A percentile compares a stretch with the other conserved stretches of the same genome.
Conservation (phyloP, 2,329 filamentous ascomycete species). For the Neurospora crassa region DNA sequence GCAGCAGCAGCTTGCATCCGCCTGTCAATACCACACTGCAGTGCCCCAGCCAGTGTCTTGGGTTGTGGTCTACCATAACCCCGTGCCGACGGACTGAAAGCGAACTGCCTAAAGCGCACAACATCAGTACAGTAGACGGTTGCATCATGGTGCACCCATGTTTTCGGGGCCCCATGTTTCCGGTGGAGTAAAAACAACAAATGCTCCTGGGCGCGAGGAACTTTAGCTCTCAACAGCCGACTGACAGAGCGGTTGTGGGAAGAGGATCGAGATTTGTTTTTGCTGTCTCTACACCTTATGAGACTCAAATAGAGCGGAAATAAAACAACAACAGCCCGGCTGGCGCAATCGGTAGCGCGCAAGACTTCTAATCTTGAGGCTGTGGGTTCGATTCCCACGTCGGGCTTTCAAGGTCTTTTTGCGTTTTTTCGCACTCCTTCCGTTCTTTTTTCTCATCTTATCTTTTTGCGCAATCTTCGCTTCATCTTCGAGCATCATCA, state of each 20-base stretch:
- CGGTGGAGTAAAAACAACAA: background rate
- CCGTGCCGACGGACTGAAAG: background rate
- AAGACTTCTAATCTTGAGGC: slow-evolving; percentile 1
- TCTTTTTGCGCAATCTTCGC: background rate
- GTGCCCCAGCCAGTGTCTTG: background rate
- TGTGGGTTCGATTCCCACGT: background rate
- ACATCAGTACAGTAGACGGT: background rate
- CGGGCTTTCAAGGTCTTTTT: background rate
- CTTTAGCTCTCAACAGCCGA: background rate
- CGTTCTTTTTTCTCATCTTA: background rate
- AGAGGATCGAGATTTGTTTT: background rate
- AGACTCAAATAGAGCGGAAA: rapidly evolving
- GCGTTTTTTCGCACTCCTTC: background rate
- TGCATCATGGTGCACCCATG: background rate
- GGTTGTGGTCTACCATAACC: background rate
- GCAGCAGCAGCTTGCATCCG: background rate
- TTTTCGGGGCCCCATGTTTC: background rate
- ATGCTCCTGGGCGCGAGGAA: background rate
- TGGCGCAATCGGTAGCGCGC: background rate
- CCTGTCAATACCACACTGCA: background rate
- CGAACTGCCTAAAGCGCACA: background rate
- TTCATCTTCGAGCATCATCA: background rate
- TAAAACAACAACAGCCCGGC: background rate
- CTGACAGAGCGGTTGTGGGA: background rate
- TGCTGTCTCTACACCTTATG: background rate